Percentiles rank a stretch among this genome's conserved stretches.
Conservation (phyloP, 2,329 filamentous ascomycete species). For the Malbranchea cinnamomea region DNA sequence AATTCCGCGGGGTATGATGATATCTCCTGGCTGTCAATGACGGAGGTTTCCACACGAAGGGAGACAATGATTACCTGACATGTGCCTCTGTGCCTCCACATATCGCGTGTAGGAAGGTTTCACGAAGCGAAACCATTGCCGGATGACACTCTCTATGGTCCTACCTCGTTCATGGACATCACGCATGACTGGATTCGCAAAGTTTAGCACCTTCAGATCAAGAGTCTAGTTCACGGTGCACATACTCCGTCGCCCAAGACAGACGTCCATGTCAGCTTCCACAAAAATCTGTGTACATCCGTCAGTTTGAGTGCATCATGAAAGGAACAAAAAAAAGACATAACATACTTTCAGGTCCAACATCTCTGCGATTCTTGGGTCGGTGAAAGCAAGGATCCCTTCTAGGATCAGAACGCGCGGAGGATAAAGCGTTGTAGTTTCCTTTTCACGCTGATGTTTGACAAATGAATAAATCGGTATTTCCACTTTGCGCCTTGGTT, state of each 20-base stretch:
- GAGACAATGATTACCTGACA: slow-evolving; percentile 44
- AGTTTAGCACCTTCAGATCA: slow-evolving; percentile 1
- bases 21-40: slow-evolving; percentile 39
- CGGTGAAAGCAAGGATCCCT: slow-evolving; percentile 89
- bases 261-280: slow-evolving; percentile 89
- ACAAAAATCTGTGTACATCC: slow-evolving; percentile 71
- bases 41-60: background rate
- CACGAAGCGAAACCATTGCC: slow-evolving; percentile 93
- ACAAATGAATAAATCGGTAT: slow-evolving; percentile 93
- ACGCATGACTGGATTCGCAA: slow-evolving; percentile 47
- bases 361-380: slow-evolving; percentile 68
- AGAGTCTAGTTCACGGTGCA: background rate
- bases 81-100: slow-evolving; percentile 79
- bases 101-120: slow-evolving; percentile 95
- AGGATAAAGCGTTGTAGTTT: slow-evolving; percentile 84
- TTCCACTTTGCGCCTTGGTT: slow-evolving; percentile 44
- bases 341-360: slow-evolving; percentile 67
- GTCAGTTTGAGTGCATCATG: slow-evolving; percentile 9
- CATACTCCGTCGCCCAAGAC: slow-evolving; percentile 73
- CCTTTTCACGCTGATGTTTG: slow-evolving; percentile 64
- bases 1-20: slow-evolving; percentile 88
- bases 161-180: slow-evolving; percentile 81
- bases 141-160: slow-evolving; percentile 89
- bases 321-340: background rate
- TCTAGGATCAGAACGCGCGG: slow-evolving; percentile 91